Evolutionary conservation across 1,284 basidiomycete genomes (phyloP).

Genomic region (Boletus subluridellus): DNA sequence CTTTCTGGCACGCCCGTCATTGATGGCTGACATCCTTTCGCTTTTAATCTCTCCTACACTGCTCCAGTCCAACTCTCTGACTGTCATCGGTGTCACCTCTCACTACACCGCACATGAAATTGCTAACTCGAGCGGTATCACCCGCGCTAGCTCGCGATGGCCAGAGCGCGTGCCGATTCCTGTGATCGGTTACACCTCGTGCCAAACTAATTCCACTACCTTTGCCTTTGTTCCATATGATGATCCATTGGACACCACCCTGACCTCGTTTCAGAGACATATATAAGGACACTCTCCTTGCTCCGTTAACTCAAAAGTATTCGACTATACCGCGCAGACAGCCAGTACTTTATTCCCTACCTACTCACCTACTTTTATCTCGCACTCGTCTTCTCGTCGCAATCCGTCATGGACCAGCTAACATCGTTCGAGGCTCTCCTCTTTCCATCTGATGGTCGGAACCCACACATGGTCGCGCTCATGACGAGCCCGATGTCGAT

Average conservation of each 20-base stretch:
- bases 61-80: background rate
- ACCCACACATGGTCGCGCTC: slow-evolving; percentile 63
- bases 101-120: slow-evolving; percentile 20
- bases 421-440: slow-evolving; percentile 59
- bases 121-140: background rate
- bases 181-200: slow-evolving; percentile 32
- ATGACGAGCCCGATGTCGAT: slow-evolving; percentile 61
- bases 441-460: slow-evolving; percentile 63
- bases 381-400: slow-evolving; percentile 6
- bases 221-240: slow-evolving; percentile 18
- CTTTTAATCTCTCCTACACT: slow-evolving; percentile 7
- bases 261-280: slow-evolving; percentile 37
- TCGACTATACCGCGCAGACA: slow-evolving; percentile 9
- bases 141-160: slow-evolving; percentile 6
- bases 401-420: slow-evolving; percentile 53
- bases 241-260: slow-evolving; percentile 24
- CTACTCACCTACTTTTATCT: slow-evolving; percentile 13
- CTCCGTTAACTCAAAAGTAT: slow-evolving; percentile 13
- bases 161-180: slow-evolving; percentile 12
- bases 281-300: slow-evolving; percentile 27
- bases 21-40: slow-evolving; percentile 15
- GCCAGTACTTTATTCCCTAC: slow-evolving; percentile 23
- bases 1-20: slow-evolving; percentile 10
- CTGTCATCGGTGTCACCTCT: slow-evolving; percentile 5
- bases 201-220: slow-evolving; percentile 21